Evolutionary conservation across 768 basidiomycete genomes (phyloP).

Genomic region (Russula vinacea): DNA sequence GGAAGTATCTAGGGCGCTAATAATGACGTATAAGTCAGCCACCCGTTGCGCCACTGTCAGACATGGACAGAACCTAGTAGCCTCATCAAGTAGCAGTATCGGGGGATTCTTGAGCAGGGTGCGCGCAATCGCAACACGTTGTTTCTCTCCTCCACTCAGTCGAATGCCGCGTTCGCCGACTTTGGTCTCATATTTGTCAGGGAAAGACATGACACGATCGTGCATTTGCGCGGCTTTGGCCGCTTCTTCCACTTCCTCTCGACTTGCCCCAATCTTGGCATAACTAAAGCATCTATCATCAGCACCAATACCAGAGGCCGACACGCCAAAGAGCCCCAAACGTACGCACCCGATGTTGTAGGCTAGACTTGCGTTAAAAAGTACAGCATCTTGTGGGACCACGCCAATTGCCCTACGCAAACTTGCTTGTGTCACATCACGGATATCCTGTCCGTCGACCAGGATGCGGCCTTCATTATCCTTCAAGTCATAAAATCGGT

Average conservation of each 20-base stretch:
- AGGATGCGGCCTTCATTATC: conserved; percentile 76
- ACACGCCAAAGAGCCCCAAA: not conserved
- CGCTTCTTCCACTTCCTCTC: conserved; percentile 74
- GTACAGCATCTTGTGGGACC: conserved; percentile 80
- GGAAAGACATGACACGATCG: conserved; percentile 78
- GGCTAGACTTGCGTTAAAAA: conserved; percentile 66
- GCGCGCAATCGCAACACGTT: conserved; percentile 82
- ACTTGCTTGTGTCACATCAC: conserved; percentile 78
- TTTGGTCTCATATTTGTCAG: conserved; percentile 81
- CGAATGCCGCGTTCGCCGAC: conserved; percentile 89
- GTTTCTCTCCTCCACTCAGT: conserved; percentile 85
- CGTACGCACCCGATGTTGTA: conserved; percentile 67
- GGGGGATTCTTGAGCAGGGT: conserved; percentile 85
- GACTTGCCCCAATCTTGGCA: conserved; percentile 67
- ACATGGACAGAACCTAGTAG: conserved; percentile 51
- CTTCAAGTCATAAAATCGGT: conserved; percentile 86
- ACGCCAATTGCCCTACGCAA: conserved; percentile 82
- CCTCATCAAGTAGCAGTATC: conserved; percentile 75
- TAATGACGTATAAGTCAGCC: conserved; percentile 10
- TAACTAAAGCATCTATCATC: conserved; percentile 44
- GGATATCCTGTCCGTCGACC: conserved; percentile 85
- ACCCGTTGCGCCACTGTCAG: conserved; percentile 1
- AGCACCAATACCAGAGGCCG: not conserved
- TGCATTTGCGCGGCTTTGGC: conserved; percentile 85
- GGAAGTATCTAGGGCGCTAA: conserved; percentile 80